These are phyloP conservation scores for Fonsecaea erecta DNA, from an alignment of 2,329 filamentous ascomycete genomes.

Conservation along the genomic window DNA sequence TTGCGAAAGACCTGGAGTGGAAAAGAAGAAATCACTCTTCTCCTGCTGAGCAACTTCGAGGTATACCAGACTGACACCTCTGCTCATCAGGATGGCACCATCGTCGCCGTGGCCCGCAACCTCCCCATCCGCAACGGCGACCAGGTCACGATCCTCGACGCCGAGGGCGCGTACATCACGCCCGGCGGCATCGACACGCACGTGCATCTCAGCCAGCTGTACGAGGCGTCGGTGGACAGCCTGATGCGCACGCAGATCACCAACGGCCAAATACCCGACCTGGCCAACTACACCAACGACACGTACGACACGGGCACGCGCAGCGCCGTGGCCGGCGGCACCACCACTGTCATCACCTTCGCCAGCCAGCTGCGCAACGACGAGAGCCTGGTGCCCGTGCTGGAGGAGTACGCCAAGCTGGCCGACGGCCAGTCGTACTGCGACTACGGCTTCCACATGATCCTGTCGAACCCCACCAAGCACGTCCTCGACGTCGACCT, in stretches of 20 bases:
- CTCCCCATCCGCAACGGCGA: slow-evolving; percentile 43
- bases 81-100: slow-evolving; percentile 45
- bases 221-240: slow-evolving; percentile 16
- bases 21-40: no score
- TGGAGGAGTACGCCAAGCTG: slow-evolving; percentile 53
- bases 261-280: slow-evolving; percentile 20
- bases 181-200: slow-evolving; percentile 56
- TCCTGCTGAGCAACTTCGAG: no score
- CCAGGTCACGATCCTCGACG: slow-evolving; percentile 48
- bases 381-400: slow-evolving; percentile 51
- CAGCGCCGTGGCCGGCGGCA: slow-evolving; percentile 62
- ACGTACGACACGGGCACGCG: slow-evolving; percentile 56
- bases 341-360: slow-evolving; percentile 63
- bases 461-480: slow-evolving; percentile 43
- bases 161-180: slow-evolving; percentile 40
- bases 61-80: not conserved
- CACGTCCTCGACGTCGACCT: slow-evolving; percentile 46
- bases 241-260: slow-evolving; percentile 32
- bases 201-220: slow-evolving; percentile 54
- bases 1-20: no score
- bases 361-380: slow-evolving; percentile 57
- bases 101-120: slow-evolving; percentile 46
- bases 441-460: slow-evolving; percentile 60
- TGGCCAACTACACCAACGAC: slow-evolving; percentile 42
- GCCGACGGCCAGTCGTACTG: slow-evolving; percentile 56